Evolutionary conservation across 2,329 filamentous ascomycete species (phyloP).

Genomic region (Aspergillus sp.): DNA sequence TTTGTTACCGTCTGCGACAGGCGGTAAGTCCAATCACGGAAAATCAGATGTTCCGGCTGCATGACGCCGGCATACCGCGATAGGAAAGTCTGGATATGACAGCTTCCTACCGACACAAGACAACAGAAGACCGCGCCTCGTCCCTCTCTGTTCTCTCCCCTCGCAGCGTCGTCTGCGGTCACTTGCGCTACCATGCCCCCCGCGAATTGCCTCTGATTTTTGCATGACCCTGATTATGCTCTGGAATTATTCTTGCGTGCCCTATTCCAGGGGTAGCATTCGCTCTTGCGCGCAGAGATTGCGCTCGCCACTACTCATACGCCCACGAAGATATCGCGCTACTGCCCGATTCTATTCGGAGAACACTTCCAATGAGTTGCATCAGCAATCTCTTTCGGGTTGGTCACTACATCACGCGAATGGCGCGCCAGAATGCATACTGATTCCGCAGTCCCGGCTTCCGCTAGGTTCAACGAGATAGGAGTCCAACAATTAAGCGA

Average conservation of each 20-base stretch:
- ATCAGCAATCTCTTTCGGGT: slow-evolving; percentile 28
- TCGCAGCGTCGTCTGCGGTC: slow-evolving; percentile 17
- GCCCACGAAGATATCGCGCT: slow-evolving; percentile 12
- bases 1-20: slow-evolving; percentile 1
- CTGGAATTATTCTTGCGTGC: slow-evolving; percentile 26
- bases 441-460: slow-evolving; percentile 35
- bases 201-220: slow-evolving; percentile 1
- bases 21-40: slow-evolving; percentile 13
- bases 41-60: slow-evolving; percentile 9
- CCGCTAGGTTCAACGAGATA: slow-evolving; percentile 82
- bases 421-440: background rate
- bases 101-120: background rate
- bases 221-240: slow-evolving; percentile 18
- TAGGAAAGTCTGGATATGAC: slow-evolving; percentile 13
- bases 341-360: slow-evolving; percentile 13
- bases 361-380: slow-evolving; percentile 2
- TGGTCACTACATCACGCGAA: background rate
- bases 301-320: slow-evolving; percentile 17
- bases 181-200: slow-evolving; percentile 21
- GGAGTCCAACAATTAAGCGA: slow-evolving; percentile 90
- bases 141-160: slow-evolving; percentile 2
- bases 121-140: background rate
- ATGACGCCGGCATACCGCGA: slow-evolving; percentile 16
- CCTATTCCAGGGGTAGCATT: slow-evolving; percentile 30
- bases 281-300: slow-evolving; percentile 24